phyloP scores from a whole-genome alignment of 2,329 filamentous ascomycete genomes.

The Furcasterigmium furcatum region DNA sequence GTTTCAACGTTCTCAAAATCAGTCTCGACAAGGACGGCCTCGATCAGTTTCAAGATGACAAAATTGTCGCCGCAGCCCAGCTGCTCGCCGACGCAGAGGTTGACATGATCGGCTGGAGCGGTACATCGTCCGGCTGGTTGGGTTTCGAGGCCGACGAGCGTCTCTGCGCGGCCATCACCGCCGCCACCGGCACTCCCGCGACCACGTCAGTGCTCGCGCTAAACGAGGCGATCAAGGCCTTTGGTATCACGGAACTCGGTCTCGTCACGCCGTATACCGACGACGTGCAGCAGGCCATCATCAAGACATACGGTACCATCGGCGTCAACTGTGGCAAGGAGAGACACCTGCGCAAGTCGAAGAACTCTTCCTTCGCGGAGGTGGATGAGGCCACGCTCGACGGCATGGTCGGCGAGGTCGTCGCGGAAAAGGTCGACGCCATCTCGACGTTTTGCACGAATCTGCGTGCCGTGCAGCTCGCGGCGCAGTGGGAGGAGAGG shows the following conservation, averaged over 20 bases:
- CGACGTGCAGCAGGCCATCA: constrained; percentile 33
- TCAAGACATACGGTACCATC: constrained; percentile 25
- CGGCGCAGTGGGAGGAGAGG: constrained; percentile 30
- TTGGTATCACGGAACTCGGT: constrained; percentile 18
- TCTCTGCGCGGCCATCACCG: constrained; percentile 31
- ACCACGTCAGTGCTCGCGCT: constrained; percentile 38
- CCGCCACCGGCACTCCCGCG: constrained; percentile 29
- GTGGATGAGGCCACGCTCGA: constrained; percentile 21
- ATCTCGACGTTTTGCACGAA: constrained; percentile 41
- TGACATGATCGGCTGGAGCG: constrained; percentile 33
- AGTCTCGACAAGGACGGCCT: background rate
- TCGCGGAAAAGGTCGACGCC: constrained; percentile 21
- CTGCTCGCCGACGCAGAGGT: constrained; percentile 32
- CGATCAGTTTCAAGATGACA: background rate
- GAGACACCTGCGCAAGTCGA: constrained; percentile 26
- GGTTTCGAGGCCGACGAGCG: constrained; percentile 34
- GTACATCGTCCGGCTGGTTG: constrained; percentile 32
- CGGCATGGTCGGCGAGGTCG: constrained; percentile 17
- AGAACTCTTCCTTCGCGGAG: constrained; percentile 32
- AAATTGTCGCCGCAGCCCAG: constrained; percentile 25
- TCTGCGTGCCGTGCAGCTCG: constrained; percentile 32
- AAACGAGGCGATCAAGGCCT: constrained; percentile 25
- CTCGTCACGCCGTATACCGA: constrained; percentile 38
- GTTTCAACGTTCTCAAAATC: background rate
- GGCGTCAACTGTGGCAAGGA: constrained; percentile 28